Base-by-base conservation (phyloP, 805 yeast species). In the Wickerhamomyces silvicola region DNA sequence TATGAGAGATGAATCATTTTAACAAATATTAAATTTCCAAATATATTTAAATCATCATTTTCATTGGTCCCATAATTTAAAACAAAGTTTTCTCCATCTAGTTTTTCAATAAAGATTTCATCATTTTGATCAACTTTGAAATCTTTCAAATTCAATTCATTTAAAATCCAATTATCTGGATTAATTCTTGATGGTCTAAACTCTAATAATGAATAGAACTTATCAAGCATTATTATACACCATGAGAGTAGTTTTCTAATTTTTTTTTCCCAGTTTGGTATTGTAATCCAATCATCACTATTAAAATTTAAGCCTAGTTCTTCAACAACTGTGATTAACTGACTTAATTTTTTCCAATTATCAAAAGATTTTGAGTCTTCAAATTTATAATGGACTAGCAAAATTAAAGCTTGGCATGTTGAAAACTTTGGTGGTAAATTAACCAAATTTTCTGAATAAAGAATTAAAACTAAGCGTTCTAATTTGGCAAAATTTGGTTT, bases 391-490 rank as follows among this genome's bases (percentile, higher is more conserved):
- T 54, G 48, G 22, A 52, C 27, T 17, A 66, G 38, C 18, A 66
- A 41, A 18, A 65, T 39, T 5, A 66, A 57, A 0, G 64, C 65
- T 41, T 66, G 71, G 13, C 64, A 50, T 2, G 60, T 57, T 4
- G 65, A 54, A 18, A 60, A 45, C 20, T 61, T 52, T 21, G 48
- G 48, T 2, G 60, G 48, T 8, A 43, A 24, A 27, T 49, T 48
- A 13, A 43, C 42, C 15, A 50, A 23, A 22, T 45, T 43, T 19
- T 53, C 58, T 10, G 48, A 43, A 35, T 50, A 49, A 3, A 53
- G 32, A 4, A 53, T 43, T 6, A 45, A 28, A 3, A 53, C 46
- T 10, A 52, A 31, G 31, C 48, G 41, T 28, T 56, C 60, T 18
- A 56, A 27, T 21, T 48, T 49, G 8, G 38, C 39, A 18, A 35